phyloP scores from a whole-genome alignment of 352 stramenopile species.

The Pilasporangium apinafurcum region DNA sequence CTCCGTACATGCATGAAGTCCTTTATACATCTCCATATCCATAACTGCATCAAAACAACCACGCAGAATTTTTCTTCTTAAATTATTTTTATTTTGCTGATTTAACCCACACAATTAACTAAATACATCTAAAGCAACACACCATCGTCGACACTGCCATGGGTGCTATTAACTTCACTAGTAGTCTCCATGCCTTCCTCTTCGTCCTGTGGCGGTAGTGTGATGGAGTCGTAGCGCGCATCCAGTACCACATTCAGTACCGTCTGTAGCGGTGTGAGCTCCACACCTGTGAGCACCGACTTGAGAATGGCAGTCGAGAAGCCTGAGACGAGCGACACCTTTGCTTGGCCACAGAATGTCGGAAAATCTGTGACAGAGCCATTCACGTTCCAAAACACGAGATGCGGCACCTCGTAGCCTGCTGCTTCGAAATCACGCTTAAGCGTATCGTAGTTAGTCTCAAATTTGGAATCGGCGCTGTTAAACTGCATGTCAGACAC shows the following conservation, averaged over 20 bases:
- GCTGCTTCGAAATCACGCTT: conserved; percentile 22
- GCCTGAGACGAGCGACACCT: conserved; percentile 42
- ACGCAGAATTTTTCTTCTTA: too few species aligned
- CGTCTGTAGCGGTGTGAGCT: conserved; percentile 9
- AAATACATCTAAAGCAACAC: too few species aligned
- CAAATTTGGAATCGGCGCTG: conserved; percentile 23
- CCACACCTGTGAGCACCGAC: conserved; percentile 11
- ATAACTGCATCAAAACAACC: too few species aligned
- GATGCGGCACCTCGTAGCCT: conserved; percentile 37
- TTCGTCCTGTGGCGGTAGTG: conserved; percentile 8
- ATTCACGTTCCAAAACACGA: conserved; percentile 79
- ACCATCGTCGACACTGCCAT: conserved; percentile 4
- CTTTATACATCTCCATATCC: too few species aligned
- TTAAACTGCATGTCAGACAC: conserved; percentile 86
- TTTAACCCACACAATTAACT: too few species aligned
- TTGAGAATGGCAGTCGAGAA: conserved; percentile 44
- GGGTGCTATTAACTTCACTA: background rate
- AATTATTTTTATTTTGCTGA: too few species aligned
- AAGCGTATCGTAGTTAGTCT: conserved; percentile 35
- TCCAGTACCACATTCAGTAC: conserved; percentile 15
- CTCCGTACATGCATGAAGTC: too few species aligned
- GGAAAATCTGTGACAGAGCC: conserved; percentile 24
- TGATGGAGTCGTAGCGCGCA: conserved; percentile 36
- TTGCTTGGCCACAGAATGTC: conserved; percentile 16
- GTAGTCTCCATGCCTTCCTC: background rate